Conservation (phyloP, 2,329 filamentous ascomycete genomes). For the Macrophomina tecta region DNA sequence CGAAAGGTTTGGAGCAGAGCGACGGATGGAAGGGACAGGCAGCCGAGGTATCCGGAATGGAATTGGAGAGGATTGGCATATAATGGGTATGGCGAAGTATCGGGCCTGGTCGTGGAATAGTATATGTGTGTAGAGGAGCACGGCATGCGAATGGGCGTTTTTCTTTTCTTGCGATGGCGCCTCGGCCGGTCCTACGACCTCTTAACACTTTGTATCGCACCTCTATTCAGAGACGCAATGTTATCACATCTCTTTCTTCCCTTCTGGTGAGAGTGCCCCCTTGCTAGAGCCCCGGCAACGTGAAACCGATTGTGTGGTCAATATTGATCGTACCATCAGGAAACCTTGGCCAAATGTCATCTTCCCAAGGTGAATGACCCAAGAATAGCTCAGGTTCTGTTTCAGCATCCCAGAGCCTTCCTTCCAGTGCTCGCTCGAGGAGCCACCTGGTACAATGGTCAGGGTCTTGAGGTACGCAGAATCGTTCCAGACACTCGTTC, state of each 20-base stretch:
- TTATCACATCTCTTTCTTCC: background rate
- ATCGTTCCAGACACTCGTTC: background rate
- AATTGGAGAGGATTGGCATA: slow-evolving; percentile 66
- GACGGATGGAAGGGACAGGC: slow-evolving; percentile 60
- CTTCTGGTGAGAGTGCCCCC: background rate
- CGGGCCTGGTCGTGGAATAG: slow-evolving; percentile 53
- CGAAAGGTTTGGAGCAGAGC: slow-evolving; percentile 59
- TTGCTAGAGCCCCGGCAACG: background rate
- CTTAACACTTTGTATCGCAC: too few relatives aligned
- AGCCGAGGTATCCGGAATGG: slow-evolving; percentile 58
- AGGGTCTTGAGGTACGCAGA: slow-evolving; percentile 1
- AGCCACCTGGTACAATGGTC: background rate
- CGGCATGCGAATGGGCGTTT: background rate
- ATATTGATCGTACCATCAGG: background rate
- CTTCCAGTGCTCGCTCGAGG: background rate
- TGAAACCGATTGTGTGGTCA: background rate
- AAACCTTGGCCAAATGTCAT: background rate
- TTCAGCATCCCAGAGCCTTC: background rate
- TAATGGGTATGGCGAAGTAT: slow-evolving; percentile 64
- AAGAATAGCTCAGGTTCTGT: background rate
- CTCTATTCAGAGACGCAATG: too few relatives aligned
- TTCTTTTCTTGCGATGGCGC: too few relatives aligned
- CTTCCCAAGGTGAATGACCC: background rate
- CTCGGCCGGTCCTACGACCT: too few relatives aligned
- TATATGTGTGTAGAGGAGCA: background rate